Evolutionary conservation across 139 green algal species (phyloP).

Genomic region (Yamagishiella unicocca): DNA sequence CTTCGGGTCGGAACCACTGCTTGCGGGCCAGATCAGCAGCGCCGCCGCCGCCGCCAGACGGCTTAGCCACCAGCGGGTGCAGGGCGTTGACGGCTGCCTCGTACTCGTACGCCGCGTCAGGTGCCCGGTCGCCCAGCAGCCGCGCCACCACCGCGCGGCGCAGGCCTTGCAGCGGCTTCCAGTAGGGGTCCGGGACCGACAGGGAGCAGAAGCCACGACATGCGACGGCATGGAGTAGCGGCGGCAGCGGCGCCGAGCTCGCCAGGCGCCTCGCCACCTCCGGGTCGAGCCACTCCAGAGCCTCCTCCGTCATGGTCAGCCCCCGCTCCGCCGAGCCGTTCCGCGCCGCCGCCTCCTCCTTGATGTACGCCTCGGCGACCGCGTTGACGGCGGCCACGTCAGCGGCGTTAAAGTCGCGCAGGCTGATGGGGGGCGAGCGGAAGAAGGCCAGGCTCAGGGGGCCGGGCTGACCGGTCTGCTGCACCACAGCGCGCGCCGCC

Average conservation of each 20-base stretch:
- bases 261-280: neutral
- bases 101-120: constrained; percentile 25
- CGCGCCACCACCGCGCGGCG: neutral
- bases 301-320: neutral
- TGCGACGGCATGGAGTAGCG: neutral
- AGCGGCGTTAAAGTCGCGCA: neutral
- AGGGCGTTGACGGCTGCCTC: neutral
- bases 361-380: neutral
- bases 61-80: no score
- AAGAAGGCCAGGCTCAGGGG: constrained; percentile 37
- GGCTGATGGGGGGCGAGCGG: neutral
- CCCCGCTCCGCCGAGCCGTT: neutral
- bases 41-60: neutral
- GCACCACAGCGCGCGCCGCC: constrained; percentile 19
- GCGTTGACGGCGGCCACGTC: constrained; percentile 24
- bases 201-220: constrained; percentile 31
- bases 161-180: neutral
- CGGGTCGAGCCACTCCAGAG: constrained; percentile 9
- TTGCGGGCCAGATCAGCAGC: neutral
- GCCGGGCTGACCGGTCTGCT: neutral
- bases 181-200: neutral
- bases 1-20: constrained; percentile 1
- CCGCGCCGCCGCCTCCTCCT: neutral
- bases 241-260: neutral
- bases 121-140: neutral